Base-by-base conservation (phyloP, 257 asterid species). In the Primulina tabacum region DNA sequence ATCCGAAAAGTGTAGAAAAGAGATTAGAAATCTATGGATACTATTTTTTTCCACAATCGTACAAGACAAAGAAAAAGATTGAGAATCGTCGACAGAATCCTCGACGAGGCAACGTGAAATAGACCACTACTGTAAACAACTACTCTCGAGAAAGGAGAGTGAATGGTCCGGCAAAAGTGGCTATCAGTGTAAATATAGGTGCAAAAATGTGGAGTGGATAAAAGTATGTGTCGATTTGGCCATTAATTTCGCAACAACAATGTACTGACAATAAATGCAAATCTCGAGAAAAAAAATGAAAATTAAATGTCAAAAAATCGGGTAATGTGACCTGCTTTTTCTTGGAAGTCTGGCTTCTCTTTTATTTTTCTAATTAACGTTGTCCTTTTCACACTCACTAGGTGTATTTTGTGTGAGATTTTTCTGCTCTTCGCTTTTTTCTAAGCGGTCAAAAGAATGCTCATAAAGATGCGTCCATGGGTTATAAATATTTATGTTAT, bases 1-100 rank as follows among this genome's bases (percentile, higher is more conserved):
- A 52, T 59, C 8, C 56, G 66, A 30, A 64, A 73, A 55, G 75
- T 50, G 74, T 29, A 37, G 72, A 21, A 56, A 67, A 18, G 73
- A 63, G 96, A 87, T 90, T 71, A 85, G 87, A 60, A 73, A 76
- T 82, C 85, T 81, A 82, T 82, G 97, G 97, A 59, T 82, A 58
- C 57, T 71, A 80, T 73, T 76, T 62, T 12, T 43, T 43, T 40
- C 65, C 71, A 18, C 17, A 7, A 64, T 21, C 67, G 59, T 77
- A 78, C 53, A 71, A 67, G 85, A 84, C 88, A 82, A 81, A 80
- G 35, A 21, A 52, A 18, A 30, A 53, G 64, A 35, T 57, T 74
- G 4, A 34, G 80, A 76, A 71, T 67, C 75, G 55, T 43, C n/a
- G 50, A 38, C 2, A 38, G 50, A 38, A 38, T 9, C 50, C 17